Evolutionary conservation across 2,329 filamentous ascomycete species (phyloP).

Genomic region (Ceratocystiopsis brevicomis): DNA sequence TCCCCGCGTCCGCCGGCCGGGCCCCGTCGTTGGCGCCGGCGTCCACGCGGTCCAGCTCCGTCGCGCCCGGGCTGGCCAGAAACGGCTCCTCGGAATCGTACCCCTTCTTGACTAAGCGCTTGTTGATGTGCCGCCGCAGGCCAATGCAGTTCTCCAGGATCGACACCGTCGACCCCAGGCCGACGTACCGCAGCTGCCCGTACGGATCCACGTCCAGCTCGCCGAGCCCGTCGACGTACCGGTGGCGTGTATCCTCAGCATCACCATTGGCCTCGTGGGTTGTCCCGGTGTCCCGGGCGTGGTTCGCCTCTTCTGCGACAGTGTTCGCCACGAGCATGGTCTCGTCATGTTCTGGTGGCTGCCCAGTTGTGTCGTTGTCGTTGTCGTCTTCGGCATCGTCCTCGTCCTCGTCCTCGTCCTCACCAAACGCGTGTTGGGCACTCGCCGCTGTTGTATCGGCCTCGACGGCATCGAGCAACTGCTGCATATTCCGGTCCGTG

Average conservation of each 20-base stretch:
- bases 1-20: too few relatives aligned
- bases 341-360: too few relatives aligned
- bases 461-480: neutral
- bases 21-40: too few relatives aligned
- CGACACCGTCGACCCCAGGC: neutral
- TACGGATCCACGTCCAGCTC: neutral
- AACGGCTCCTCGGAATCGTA: neutral
- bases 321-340: too few relatives aligned
- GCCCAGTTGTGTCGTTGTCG: too few relatives aligned
- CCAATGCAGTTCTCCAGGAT: neutral
- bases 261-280: neutral
- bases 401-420: neutral
- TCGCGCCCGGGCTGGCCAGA: neutral
- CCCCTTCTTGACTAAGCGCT: neutral
- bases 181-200: neutral
- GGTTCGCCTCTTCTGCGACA: too few relatives aligned
- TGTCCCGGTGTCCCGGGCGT: too few relatives aligned
- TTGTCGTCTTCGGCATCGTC: too few relatives aligned
- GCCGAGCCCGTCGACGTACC: neutral
- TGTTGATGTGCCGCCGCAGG: neutral
- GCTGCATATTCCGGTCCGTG: neutral
- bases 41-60: neutral
- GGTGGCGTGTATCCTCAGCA: neutral
- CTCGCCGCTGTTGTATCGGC: neutral
- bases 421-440: too few relatives aligned